Base-by-base conservation (phyloP, 306 rosid genomes). In the Lathyrus oleraceus region DNA sequence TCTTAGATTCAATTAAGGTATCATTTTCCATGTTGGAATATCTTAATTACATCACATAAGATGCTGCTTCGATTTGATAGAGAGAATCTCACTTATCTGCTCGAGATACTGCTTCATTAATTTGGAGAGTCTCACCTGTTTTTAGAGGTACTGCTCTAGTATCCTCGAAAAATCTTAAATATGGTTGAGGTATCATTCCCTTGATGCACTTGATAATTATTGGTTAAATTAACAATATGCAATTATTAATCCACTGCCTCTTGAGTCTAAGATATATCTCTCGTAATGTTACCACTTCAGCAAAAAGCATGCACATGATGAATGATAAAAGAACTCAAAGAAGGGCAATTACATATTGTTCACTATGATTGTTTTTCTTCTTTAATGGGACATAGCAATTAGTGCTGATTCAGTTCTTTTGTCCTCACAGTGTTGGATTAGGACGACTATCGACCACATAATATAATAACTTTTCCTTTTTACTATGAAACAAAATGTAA, bases 331-430 rank as follows among this genome's bases (percentile, higher is more conserved):
- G 43, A 69, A 48, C 10, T 54, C 19, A 27, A 70, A 69, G 20
- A 69, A 40, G 16, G 61, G 52, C 58, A 65, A 53, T 35, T 35
- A 62, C 48, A 15, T 38, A 53, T 35, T 51, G 73, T 68, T 73
- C 74, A 58, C 48, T 72, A 67, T 77, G 39, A 76, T 67, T 62
- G 66, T 47, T 69, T 68, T 39, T 69, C 73, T 78, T 10, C 53
- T 77, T 74, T 74, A 74, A 74, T 54, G 68, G 77, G 71, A 72
- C 53, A 44, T 13, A 9, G 72, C 59, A 70, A 64, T 73, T 61
- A 20, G 76, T 83, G 78, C 76, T 77, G 49, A 65, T 70, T 77
- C 81, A 77, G 87, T 45, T 36, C 61, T 61, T 48, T 81, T 70
- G 87, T 77, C 81, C 81, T 78, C 67, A 43, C 38, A 70, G 32